Conservation (phyloP, 805 yeast genomes). For the Saccharomycopsis babjevae region DNA sequence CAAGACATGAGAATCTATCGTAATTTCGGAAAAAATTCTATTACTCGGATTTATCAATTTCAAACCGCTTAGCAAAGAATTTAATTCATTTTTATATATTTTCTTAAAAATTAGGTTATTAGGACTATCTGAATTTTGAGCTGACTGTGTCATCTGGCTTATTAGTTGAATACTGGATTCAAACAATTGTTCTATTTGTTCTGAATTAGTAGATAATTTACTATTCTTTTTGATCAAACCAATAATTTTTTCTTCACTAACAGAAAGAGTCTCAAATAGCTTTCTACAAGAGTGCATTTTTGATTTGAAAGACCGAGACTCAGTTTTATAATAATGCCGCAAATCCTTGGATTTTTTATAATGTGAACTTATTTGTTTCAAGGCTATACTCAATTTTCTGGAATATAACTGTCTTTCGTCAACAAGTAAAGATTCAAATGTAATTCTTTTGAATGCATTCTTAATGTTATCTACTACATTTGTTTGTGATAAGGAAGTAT, state of each 20-base stretch:
- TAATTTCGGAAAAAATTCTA: background rate
- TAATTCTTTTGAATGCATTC: conserved; percentile 5
- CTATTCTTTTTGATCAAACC: background rate
- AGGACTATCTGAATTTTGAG: background rate
- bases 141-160: background rate
- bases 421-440: background rate
- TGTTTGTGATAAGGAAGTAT: conserved; percentile 7
- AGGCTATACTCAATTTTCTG: background rate
- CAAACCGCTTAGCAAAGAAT: conserved; percentile 5
- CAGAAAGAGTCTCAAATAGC: conserved; percentile 2
- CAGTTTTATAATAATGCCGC: conserved; percentile 2
- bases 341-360: background rate
- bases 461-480: conserved; percentile 16
- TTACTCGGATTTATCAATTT: conserved; percentile 5
- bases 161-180: background rate
- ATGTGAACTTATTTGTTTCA: background rate
- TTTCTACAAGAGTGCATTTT: conserved; percentile 2
- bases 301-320: conserved; percentile 1
- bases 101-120: background rate
- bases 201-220: background rate
- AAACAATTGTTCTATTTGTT: background rate
- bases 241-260: conserved; percentile 2
- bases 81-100: conserved; percentile 9
- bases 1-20: background rate
- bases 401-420: background rate